Conservation (phyloP, 2,329 filamentous ascomycete genomes). For the Xylariaceae sp. region DNA sequence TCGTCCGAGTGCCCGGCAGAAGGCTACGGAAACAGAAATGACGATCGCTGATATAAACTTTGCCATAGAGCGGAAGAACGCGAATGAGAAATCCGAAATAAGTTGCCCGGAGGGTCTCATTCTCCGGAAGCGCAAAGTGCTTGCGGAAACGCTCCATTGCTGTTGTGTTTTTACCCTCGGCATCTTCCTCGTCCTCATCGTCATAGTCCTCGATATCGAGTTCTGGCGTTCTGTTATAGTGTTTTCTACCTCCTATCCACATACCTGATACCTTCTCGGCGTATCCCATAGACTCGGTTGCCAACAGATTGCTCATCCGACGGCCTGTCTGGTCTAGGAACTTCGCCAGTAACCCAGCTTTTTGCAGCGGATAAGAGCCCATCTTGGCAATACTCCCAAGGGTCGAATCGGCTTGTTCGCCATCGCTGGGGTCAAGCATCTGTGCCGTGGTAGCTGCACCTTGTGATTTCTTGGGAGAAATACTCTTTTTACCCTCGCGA, state of each 20-base stretch:
- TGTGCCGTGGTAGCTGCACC: constrained; percentile 36
- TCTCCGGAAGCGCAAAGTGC: constrained; percentile 83
- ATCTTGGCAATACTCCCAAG: constrained; percentile 53
- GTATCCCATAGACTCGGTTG: constrained; percentile 92
- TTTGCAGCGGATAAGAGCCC: constrained; percentile 75
- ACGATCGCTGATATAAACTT: constrained; percentile 86
- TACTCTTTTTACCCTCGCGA: constrained; percentile 16
- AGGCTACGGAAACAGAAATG: constrained; percentile 92
- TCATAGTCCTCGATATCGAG: constrained; percentile 52
- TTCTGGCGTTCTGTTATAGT: constrained; percentile 67
- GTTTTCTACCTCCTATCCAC: constrained; percentile 87
- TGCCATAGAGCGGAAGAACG: constrained; percentile 88
- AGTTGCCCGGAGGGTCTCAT: constrained; percentile 79
- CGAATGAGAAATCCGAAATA: constrained; percentile 92
- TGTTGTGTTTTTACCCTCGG: constrained; percentile 59
- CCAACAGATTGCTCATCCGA: constrained; percentile 75
- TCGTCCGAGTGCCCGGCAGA: constrained; percentile 83
- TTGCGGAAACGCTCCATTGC: constrained; percentile 79
- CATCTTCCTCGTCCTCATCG: constrained; percentile 49
- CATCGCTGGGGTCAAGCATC: constrained; percentile 27
- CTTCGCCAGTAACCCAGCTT: constrained; percentile 76
- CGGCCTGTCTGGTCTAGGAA: constrained; percentile 77
- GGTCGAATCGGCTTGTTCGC: constrained; percentile 33
- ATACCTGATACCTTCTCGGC: constrained; percentile 96
- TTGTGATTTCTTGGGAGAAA: constrained; percentile 12